Base-by-base conservation (phyloP, 192 early-diverging fungal species). In the Obelidium mucronatum region DNA sequence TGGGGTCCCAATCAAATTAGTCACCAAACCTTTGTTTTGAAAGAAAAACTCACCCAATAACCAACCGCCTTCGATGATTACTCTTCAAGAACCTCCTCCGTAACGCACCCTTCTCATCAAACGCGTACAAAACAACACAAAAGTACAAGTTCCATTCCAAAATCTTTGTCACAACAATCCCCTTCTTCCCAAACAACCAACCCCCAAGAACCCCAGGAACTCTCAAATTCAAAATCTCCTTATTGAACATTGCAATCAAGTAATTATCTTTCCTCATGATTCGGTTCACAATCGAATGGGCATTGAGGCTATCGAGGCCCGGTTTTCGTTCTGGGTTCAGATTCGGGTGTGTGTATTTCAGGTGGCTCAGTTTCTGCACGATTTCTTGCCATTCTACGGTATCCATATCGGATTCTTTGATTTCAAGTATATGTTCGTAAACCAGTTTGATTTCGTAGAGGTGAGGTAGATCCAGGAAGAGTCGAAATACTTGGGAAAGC, bases 251-350 rank as follows among this genome's bases (percentile, higher is more conserved):
- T 26, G 95, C 96, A 67, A 98, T 92, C 85, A 96, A 83, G 80
- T 97, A 99, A 85, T 99, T 99, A 44, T 99, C 98, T 52, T 92
- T 92, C 22, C 98, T 91, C 93, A 98, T 91, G 74, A 99, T 98
- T 22, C 97, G 92, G 81, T 94, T 96, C 42, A 95, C 90, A 59
- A 99, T 93, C 53, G 84, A 88, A 69, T 87, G 84, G 2, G 88
- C 86, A 56, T 90, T 84, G 33, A 90, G 71, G 2, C 52, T 60
- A 15, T 70, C 78, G 51, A 75, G 36, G 1, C 71, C 67, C 89
- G 90, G 36, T 84, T 90, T 67, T 40, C 22, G 31, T 2, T 52
- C 34, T 48, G 77, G 77, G 40, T 77, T 72, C 35, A 53, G 35
- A 40, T 67, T 40, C 31, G 73, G 61, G 31, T 34, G 54, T n/a